Evolutionary conservation across 352 stramenopile genomes (phyloP), one percentile per base, ranked within the genome.

Genomic region (Pythium insidiosum): DNA sequence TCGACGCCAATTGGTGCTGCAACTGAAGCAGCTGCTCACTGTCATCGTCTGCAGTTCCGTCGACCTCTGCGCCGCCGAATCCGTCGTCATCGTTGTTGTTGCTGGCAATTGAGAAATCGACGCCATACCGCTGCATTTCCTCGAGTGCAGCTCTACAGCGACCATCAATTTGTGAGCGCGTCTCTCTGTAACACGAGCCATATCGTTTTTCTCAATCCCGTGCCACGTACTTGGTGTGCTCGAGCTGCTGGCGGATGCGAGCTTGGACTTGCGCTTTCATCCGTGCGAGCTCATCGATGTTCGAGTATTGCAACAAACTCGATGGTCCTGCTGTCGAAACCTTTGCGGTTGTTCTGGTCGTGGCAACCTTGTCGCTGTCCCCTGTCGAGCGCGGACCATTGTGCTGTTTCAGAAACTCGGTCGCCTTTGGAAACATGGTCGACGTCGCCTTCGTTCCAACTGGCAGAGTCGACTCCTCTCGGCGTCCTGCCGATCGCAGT

Each of bases 221-320:
- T n/a, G n/a, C n/a, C n/a, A n/a, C n/a, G n/a, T 61, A 84, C 71
- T 62, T 84, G 1, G 71, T 84, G 19, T 44, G 38, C 2, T 66
- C 55, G 4, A 81, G 63, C 42, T 84, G 68, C 2, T 58, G 37
- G 34, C 67, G 63, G 21, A 84, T 77, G 7, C 68, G 57, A 12
- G 39, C 46, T 20, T 64, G 24, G 36, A 82, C 61, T 38, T 53
- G 46, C 20, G 49, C 43, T 39, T 73, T 74, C 47, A 82, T 59
- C 0, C 29, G 41, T 29, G 63, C 47, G 18, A 84, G 51, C 7
- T 62, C 55, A 2, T 49, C 53, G 5, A 58, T 49, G 20, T 80
- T 84, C 0, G 57, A 63, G 36, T 56, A 51, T 11, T 21, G 22
- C 12, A n/a, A 11, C 34, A 20, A 12, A 39, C 16, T 45, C 20